phyloP scores from a whole-genome alignment of 192 early-diverging fungal species.

The Powellomyces hirtus region DNA sequence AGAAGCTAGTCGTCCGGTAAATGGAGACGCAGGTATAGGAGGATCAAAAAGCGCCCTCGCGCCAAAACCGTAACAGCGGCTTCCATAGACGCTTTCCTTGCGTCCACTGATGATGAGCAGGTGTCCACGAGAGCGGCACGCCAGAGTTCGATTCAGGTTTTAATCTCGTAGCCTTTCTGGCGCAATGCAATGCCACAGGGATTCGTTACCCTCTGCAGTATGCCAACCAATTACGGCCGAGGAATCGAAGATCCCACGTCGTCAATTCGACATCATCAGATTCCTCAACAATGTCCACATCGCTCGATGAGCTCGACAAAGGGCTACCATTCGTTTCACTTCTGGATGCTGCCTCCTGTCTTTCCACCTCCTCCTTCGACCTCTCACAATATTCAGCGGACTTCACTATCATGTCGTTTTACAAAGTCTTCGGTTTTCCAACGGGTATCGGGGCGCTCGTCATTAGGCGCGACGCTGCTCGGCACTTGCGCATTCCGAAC shows the following conservation, averaged over 20 bases:
- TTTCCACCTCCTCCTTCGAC: slow-evolving; percentile 60
- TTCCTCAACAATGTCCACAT: too few species aligned
- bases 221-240: slow-evolving; percentile 38
- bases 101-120: too few species aligned
- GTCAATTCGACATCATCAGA: slow-evolving; percentile 3
- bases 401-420: slow-evolving; percentile 76
- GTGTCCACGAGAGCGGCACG: too few species aligned
- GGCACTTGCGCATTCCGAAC: slow-evolving; percentile 29
- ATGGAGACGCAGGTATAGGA: neutral
- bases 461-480: slow-evolving; percentile 50
- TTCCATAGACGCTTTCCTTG: too few species aligned
- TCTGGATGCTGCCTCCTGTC: slow-evolving; percentile 73
- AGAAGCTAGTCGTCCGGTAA: too few species aligned
- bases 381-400: slow-evolving; percentile 53
- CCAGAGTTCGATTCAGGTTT: too few species aligned
- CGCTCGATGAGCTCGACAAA: neutral
- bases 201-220: slow-evolving; percentile 66
- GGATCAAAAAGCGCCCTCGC: too few species aligned
- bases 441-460: slow-evolving; percentile 79
- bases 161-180: slow-evolving; percentile 73
- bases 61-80: neutral
- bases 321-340: slow-evolving; percentile 48
- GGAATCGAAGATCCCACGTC: slow-evolving; percentile 15
- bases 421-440: slow-evolving; percentile 88
- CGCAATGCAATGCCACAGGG: slow-evolving; percentile 85